Evolutionary conservation across 345 rosid genomes (phyloP), one percentile per base, ranked within the genome.

Genomic region (Ailanthus altissimus): DNA sequence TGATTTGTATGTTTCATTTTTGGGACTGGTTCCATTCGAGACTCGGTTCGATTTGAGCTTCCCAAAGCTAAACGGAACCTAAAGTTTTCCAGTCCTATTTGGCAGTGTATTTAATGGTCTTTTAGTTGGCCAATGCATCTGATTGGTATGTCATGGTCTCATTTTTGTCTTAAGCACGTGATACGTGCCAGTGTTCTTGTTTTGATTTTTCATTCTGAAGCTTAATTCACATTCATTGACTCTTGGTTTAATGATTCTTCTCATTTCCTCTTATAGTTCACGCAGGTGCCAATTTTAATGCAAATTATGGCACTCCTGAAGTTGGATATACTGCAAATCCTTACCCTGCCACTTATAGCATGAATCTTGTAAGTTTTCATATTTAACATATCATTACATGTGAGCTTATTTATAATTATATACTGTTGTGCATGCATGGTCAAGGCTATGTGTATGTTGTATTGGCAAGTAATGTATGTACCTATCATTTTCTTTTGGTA

Each of bases 281-380:
- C 85, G 81, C 88, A 88, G 86, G 88, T 88, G 90, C 88, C 74
- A 84, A 82, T 82, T 90, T 89, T 80, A 87, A 81, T 83, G 78
- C 91, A 57, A 87, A 81, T 76, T 89, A 87, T 73, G 85, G 86
- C 15, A 91, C 88, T 85, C 90, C 83, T 51, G 98, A 95, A 84
- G 83, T 89, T 74, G 92, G 83, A 72, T 93, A 89, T 86, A 69
- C 85, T 54, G 92, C 80, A 58, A 86, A 89, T 80, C 86, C 89
- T 66, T 93, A 88, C 84, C 93, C 88, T 69, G 84, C 81, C 50
- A 87, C 82, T 84, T 95, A 91, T 82, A 89, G 84, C 85, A 83
- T 89, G 89, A 88, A 89, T 88, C 91, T 91, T 59, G 98, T 94
- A 88, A 91, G 97, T 88, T 76, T 7, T 64, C 5, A n/a, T 16